Base-by-base conservation (phyloP, 495 filamentous ascomycete genomes). In the Penicillium longicatenatum region DNA sequence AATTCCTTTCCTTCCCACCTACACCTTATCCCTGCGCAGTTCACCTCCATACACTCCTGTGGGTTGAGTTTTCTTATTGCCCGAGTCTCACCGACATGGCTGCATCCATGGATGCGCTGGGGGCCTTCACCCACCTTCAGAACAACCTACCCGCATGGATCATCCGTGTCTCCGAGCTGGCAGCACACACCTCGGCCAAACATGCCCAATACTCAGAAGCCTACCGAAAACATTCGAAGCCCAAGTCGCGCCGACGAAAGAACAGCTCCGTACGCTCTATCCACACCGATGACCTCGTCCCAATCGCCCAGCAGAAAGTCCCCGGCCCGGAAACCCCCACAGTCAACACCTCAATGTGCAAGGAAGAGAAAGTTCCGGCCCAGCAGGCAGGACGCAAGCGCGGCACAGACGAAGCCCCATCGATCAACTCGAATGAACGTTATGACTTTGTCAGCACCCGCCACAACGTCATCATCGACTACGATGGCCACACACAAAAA, bases 401-500 rank as follows among this genome's bases (percentile, higher is more conserved):
- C 21, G 63, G 63, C 6, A 59, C 63, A 1, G 64, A 75, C 24
- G 61, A 77, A 50, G 62, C 65, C 20, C 54, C 67, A 6, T 73
- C 66, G 19, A 56, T 62, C 35, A 65, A 64, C 35, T 78, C 75
- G 11, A 57, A 49, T 9, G 66, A 72, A 26, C 61, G 75, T 63
- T 55, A 83, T 64, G 44, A 79, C 67, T 78, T 79, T 21, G 90
- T 88, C 67, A 86, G 90, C 54, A 86, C 84, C 12, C 83, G 89
- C 53, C 85, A 83, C 58, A 92, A 91, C 82, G 85, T 95, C 54
- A 86, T 93, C 26, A 88, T 97, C 42, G 89, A 92, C 69, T 97
- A 96, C 70, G 92, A 97, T 68, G 89, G 89, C 62, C 85, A 90
- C 55, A 87, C 92, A 11, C 92, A 97, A 66, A 82, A 84, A 33